Evolutionary conservation across 495 filamentous ascomycete species (phyloP).

Genomic region (Neurospora cerealis): DNA sequence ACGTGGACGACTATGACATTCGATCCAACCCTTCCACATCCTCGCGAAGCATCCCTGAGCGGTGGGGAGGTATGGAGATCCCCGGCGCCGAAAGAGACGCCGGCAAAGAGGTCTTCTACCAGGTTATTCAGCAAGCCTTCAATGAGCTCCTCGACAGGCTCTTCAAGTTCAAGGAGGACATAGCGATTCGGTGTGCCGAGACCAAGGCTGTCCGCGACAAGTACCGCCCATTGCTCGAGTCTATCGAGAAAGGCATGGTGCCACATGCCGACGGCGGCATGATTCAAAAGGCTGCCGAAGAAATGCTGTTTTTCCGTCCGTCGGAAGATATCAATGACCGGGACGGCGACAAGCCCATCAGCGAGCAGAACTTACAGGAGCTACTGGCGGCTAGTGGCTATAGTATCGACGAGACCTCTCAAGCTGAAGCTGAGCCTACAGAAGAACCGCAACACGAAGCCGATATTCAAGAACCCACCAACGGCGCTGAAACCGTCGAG

Average conservation of each 20-base stretch:
- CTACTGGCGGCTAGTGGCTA: constrained; percentile 44
- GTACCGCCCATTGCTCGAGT: constrained; percentile 35
- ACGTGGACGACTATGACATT: constrained; percentile 59
- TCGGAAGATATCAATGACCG: background rate
- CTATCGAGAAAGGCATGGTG: constrained; percentile 29
- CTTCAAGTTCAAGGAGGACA: constrained; percentile 71
- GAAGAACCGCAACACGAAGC: constrained; percentile 5
- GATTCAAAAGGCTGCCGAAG: background rate
- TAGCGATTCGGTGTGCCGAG: constrained; percentile 56
- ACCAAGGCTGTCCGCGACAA: constrained; percentile 52
- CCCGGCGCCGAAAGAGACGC: constrained; percentile 72
- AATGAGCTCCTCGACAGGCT: constrained; percentile 84
- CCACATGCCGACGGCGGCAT: background rate
- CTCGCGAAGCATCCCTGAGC: constrained; percentile 67
- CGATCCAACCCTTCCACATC: constrained; percentile 73
- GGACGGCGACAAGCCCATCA: constrained; percentile 10
- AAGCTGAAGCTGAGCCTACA: background rate
- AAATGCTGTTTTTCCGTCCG: background rate
- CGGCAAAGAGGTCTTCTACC: constrained; percentile 81
- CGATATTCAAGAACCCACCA: background rate
- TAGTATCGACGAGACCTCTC: constrained; percentile 16
- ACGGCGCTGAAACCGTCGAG: constrained; percentile 3
- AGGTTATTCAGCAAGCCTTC: constrained; percentile 80
- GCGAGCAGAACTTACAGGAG: constrained; percentile 35
- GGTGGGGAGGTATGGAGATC: constrained; percentile 76